Base-by-base conservation (phyloP, 192 early-diverging fungal species). In the Backusella liffmaniae region DNA sequence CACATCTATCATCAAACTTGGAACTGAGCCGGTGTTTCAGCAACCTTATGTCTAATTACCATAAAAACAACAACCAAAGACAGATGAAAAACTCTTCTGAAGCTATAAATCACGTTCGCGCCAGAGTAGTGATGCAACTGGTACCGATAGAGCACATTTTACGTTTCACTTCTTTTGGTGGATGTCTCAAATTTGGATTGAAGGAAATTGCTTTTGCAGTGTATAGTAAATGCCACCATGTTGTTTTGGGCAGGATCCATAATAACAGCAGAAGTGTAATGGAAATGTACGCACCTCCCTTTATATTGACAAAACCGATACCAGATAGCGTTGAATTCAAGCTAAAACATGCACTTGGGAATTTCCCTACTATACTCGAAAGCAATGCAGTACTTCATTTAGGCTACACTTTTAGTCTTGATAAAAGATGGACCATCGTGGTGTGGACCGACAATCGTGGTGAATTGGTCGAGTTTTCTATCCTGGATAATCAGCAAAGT, bases 381-480 rank as follows among this genome's bases (percentile, higher is more conserved):
- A 77, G 79, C 10, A 37, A 77, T 30, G 84, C 82, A 8, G 82
- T 83, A 7, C 76, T 88, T 9, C 85, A 88, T 73, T 68, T 88
- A 5, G 87, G 83, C 3, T 88, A 88, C 56, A 76, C 79, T 4
- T 83, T 83, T 39, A 88, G 84, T 77, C 42, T 85, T 42, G 86
- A 88, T 73, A 78, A 79, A 2, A 84, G 86, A 0, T 88, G 85
- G 85, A 66, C 85, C 46, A 81, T 84, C 5, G 77, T 79, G 36
- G 86, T 88, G 1, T 88, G 85, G 84, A 87, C 83, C 10, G 85
- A 88, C 44, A 77, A 85, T 70, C 80, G 85, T 39, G 87, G 87
- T 15, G 85, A 88, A 72, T 70, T 88, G 70, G 34, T 86, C 4
- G 85, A 87, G 36, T 83, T 78, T 65, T 51, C 81, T 62, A 78